Conservation (phyloP, 306 rosid species). For the Phaseolus lunatus region DNA sequence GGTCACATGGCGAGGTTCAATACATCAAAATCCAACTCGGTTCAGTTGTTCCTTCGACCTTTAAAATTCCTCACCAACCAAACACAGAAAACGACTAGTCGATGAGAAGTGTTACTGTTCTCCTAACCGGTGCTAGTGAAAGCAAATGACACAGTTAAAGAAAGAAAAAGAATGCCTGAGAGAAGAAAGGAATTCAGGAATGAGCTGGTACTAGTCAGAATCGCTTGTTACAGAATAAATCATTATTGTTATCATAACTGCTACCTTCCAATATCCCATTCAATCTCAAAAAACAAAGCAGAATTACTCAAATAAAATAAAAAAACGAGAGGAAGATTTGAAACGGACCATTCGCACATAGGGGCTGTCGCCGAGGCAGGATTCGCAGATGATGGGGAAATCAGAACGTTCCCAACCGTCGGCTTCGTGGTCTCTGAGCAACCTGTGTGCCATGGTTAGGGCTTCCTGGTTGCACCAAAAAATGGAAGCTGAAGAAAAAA, state of each 20-base stretch:
- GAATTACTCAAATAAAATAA: background rate
- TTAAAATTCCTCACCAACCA: background rate
- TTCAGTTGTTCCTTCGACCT: background rate
- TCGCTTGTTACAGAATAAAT: too few relatives aligned
- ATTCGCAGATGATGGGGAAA: conserved; percentile 68
- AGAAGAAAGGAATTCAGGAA: too few relatives aligned
- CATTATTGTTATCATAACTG: background rate
- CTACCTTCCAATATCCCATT: background rate
- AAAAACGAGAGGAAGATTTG: background rate
- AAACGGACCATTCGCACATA: conserved; percentile 63
- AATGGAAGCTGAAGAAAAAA: background rate
- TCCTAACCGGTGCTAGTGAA: too few relatives aligned
- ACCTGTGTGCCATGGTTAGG: conserved; percentile 58
- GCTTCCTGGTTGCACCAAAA: background rate
- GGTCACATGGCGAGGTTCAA: background rate
- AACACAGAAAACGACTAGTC: background rate
- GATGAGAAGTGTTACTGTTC: too few relatives aligned
- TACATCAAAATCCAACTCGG: background rate
- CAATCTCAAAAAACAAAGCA: background rate
- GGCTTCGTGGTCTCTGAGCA: conserved; percentile 64
- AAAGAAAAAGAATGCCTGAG: too few relatives aligned
- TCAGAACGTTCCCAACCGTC: conserved; percentile 75
- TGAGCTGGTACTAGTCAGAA: too few relatives aligned
- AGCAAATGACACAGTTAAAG: too few relatives aligned
- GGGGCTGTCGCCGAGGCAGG: conserved; percentile 68